phyloP scores from a whole-genome alignment of 2,329 filamentous ascomycete species.

The Apiospora hydei region DNA sequence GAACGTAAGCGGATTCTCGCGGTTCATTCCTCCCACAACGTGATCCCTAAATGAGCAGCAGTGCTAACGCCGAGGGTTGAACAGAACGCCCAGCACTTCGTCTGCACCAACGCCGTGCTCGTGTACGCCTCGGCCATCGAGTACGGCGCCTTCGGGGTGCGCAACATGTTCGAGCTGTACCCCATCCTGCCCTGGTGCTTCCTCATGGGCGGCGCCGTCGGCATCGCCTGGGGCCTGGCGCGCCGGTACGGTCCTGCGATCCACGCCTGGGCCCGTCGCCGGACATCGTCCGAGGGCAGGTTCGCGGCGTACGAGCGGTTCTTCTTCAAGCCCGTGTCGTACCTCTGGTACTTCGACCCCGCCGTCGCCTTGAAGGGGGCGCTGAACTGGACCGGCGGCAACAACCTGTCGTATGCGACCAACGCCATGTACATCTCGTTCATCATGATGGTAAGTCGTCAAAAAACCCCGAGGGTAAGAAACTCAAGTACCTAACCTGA shows the following conservation, averaged over 20 bases:
- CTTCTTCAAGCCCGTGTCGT: constrained; percentile 33
- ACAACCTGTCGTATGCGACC: constrained; percentile 41
- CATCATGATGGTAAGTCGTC: constrained; percentile 28
- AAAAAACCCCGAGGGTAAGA: background rate
- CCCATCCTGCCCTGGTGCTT: constrained; percentile 44
- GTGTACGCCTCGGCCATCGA: constrained; percentile 45
- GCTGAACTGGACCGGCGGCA: constrained; percentile 39
- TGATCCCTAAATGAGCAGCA: background rate
- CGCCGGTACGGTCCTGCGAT: constrained; percentile 37
- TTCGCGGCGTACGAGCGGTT: constrained; percentile 34
- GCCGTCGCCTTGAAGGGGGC: constrained; percentile 38
- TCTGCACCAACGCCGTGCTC: constrained; percentile 42
- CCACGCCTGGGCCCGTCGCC: constrained; percentile 27
- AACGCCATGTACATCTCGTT: constrained; percentile 39
- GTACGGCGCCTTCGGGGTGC: constrained; percentile 41
- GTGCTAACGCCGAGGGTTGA: background rate
- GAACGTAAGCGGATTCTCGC: constrained; percentile 23
- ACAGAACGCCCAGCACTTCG: constrained; percentile 39
- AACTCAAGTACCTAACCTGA: background rate
- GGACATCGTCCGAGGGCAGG: constrained; percentile 28
- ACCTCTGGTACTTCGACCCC: constrained; percentile 32
- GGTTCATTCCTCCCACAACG: background rate
- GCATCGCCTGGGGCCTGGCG: constrained; percentile 38
- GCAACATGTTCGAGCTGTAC: constrained; percentile 41
- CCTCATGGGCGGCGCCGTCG: constrained; percentile 43